Evolutionary conservation across 2,329 filamentous ascomycete genomes (phyloP), one percentile per base, ranked within the genome.

Genomic region (Elsinoe arachidis): DNA sequence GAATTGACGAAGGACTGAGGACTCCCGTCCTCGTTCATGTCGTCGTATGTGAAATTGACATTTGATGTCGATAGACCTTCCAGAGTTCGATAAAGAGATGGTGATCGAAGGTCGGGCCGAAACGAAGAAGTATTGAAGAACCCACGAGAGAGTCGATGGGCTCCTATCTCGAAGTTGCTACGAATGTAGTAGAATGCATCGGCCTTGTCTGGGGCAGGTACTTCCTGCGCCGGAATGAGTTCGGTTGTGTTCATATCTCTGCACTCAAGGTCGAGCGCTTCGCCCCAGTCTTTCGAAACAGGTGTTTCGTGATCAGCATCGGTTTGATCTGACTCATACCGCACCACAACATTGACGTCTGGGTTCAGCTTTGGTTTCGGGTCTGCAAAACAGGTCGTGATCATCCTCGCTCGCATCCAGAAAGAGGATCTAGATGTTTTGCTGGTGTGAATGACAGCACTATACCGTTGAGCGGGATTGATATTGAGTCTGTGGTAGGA

Each of bases 381-480:
- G 47, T 80, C 75, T 5, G 78, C 76, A 64, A 84, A 84, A 64
- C 82, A 85, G 59, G 79, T 76, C 5, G 74, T 80, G 26, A 82
- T 70, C 79, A 85, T 83, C 46, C 78, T 75, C 0, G 83, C 82
- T 19, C 85, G 76, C 61, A 76, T 65, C 70, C 74, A 75, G 62
- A 74, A 76, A 1, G 63, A 46, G 2, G 61, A 63, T 9, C 64
- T 59, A 14, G 63, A 63, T 0, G 61, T 63, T 0, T 63, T 53
- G 55, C 81, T 80, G 2, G 84, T 76, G 7, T 77, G 76, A 1
- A 88, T 59, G 0, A 88, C 65, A 14, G 84, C 74, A 63, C 84
- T 87, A 65, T 89, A 89, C 17, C 86, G 78, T 64, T 89, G 86
- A 0, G 84, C 85, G 0, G 85, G 83, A 30, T 80, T 78, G 59